A percentile compares a stretch with the other conserved stretches of the same genome.
Conservation (phyloP, 129 eudicot genomes). For the Flaveria sonorensis region DNA sequence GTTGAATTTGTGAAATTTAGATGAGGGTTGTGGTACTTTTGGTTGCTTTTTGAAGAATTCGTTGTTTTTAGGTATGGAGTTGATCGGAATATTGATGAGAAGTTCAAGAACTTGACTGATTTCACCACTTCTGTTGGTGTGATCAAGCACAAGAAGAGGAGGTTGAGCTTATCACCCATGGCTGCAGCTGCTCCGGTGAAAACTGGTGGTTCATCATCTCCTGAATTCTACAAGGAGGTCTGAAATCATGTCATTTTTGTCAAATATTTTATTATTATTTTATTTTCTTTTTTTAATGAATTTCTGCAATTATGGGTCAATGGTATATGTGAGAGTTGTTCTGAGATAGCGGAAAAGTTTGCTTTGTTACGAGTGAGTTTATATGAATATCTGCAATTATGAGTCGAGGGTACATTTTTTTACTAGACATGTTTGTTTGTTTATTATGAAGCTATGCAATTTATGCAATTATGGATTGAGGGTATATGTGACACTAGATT, state of each 20-base stretch:
- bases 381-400: neutral
- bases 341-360: no score
- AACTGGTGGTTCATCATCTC: slow-evolving; percentile 40
- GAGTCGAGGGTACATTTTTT: no score
- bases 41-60: neutral
- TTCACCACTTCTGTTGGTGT: slow-evolving; percentile 25
- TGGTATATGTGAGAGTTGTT: no score
- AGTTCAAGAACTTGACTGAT: slow-evolving; percentile 34
- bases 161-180: slow-evolving; percentile 48
- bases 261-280: neutral
- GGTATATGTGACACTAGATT: no score
- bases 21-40: neutral
- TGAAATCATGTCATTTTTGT: neutral
- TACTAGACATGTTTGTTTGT: no score
- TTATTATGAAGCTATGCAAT: no score
- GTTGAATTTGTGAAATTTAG: slow-evolving; percentile 27
- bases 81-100: slow-evolving; percentile 34
- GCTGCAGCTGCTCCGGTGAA: slow-evolving; percentile 54
- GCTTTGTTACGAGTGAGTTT: neutral
- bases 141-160: slow-evolving; percentile 44
- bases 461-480: no score
- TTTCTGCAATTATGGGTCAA: neutral
- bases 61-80: slow-evolving; percentile 51
- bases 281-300: neutral
- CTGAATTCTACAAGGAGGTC: slow-evolving; percentile 67